A percentile compares a stretch with the other conserved stretches of the same genome.
Conservation (phyloP, 441 rosid species). For the Theobroma grandiflorum region DNA sequence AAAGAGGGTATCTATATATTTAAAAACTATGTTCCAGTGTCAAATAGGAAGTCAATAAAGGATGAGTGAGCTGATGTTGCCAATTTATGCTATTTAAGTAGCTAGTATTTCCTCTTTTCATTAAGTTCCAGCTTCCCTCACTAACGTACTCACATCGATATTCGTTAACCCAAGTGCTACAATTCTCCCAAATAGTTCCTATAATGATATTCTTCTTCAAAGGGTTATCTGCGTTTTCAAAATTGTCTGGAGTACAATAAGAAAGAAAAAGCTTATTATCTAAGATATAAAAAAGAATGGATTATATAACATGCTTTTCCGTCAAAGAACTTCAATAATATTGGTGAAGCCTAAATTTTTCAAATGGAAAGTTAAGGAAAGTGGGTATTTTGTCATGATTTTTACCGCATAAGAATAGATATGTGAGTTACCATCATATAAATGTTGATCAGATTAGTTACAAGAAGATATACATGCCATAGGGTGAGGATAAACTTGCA, state of each 20-base stretch:
- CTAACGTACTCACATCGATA: background rate
- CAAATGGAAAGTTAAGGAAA: background rate
- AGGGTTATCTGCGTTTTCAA: background rate
- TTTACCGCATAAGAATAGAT: conserved; percentile 56
- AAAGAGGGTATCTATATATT: background rate
- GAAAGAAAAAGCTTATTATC: background rate
- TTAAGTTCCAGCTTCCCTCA: no score
- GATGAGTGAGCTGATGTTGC: background rate
- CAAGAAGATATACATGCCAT: conserved; percentile 99
- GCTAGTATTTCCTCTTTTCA: no score
- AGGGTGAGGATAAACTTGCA: conserved; percentile 72
- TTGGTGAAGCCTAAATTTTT: background rate
- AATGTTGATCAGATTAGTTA: conserved; percentile 78
- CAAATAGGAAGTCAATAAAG: background rate
- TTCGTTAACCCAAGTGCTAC: background rate
- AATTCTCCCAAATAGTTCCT: background rate
- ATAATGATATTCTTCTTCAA: conserved; percentile 6
- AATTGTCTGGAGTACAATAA: background rate
- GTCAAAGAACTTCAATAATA: background rate
- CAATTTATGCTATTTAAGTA: no score
- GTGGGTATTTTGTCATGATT: conserved; percentile 24
- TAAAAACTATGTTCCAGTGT: background rate
- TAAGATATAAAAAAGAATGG: background rate
- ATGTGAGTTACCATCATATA: conserved; percentile 84
- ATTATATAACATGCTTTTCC: background rate